Evolutionary conservation across 805 yeast genomes (phyloP).

Genomic region (Schwanniomyces pseudopolymorphus): DNA sequence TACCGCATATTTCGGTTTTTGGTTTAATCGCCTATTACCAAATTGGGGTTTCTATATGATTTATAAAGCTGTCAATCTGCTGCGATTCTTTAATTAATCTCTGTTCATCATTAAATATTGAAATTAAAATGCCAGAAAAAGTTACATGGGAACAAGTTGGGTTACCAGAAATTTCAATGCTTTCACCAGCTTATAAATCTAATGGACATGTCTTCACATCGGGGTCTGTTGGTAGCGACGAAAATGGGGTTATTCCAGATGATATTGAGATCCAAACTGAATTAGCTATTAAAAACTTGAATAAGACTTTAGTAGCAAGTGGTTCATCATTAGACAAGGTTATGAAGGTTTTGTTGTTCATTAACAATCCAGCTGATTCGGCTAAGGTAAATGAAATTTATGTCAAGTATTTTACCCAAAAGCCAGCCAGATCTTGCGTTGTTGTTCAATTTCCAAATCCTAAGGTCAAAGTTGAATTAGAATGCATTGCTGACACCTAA

Average conservation of each 20-base stretch:
- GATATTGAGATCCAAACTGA: conserved; percentile 44
- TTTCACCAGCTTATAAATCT: conserved; percentile 10
- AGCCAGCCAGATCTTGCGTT: conserved; percentile 52
- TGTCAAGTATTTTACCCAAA: conserved; percentile 38
- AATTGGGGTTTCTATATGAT: not conserved
- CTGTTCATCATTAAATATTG: too few relatives aligned
- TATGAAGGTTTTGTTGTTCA: conserved; percentile 47
- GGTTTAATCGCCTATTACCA: not conserved
- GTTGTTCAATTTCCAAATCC: conserved; percentile 49
- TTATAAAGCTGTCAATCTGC: not conserved
- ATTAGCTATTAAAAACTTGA: conserved; percentile 39
- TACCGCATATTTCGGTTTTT: too few relatives aligned
- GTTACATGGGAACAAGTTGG: conserved; percentile 10
- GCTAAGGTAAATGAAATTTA: conserved; percentile 44
- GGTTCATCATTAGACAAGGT: conserved; percentile 45
- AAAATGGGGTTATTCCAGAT: conserved; percentile 33
- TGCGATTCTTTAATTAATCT: too few relatives aligned
- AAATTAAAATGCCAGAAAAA: conserved; percentile 1
- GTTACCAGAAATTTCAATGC: conserved; percentile 2
- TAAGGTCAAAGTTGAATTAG: conserved; percentile 46
- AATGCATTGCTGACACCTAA: conserved; percentile 36
- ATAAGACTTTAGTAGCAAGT: conserved; percentile 35
- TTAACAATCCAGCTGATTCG: conserved; percentile 39
- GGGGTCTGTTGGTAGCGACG: conserved; percentile 22
- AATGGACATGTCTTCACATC: conserved; percentile 18